Evolutionary conservation across 1,284 basidiomycete genomes (phyloP).

Genomic region (Leccinum pachyderme): DNA sequence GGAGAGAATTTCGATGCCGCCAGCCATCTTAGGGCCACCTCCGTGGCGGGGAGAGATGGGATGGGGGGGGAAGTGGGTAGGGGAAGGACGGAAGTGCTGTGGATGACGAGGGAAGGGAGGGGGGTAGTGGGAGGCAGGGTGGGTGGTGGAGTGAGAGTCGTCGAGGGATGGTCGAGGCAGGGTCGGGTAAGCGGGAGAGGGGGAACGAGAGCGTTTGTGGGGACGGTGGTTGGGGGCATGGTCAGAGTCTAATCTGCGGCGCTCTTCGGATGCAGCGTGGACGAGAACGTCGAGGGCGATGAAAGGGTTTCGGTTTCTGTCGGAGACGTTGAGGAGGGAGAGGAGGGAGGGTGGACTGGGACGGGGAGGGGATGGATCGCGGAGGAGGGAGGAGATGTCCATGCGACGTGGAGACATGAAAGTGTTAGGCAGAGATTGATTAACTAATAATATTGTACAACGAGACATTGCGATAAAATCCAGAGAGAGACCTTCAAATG

Average conservation of each 20-base stretch:
- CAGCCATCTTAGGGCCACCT: conserved; percentile 27
- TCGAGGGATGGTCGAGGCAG: conserved; percentile 14
- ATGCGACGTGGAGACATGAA: conserved; percentile 63
- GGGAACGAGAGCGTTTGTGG: conserved; percentile 8
- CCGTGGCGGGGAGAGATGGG: conserved; percentile 21
- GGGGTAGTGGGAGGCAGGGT: conserved; percentile 10
- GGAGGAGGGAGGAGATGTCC: conserved; percentile 70
- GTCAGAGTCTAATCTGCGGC: conserved; percentile 32
- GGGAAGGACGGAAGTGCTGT: conserved; percentile 18
- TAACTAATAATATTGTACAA: conserved; percentile 53
- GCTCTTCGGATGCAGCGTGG: conserved; percentile 54
- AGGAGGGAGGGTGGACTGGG: conserved; percentile 18
- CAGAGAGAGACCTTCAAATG: conserved; percentile 63
- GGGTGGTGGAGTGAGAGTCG: conserved; percentile 7
- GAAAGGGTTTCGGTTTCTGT: conserved; percentile 10
- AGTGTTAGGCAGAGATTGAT: not conserved
- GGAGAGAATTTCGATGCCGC: conserved; percentile 25
- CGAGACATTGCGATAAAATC: conserved; percentile 81
- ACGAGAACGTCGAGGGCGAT: conserved; percentile 54
- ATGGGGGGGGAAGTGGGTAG: conserved; percentile 3
- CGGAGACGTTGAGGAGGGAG: conserved; percentile 18
- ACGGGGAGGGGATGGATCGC: conserved; percentile 30
- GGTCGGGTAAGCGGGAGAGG: conserved; percentile 22
- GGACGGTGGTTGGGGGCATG: conserved; percentile 12
- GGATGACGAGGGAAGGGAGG: conserved; percentile 19